Base-by-base conservation (phyloP, 78 protist species). In the Dictyostelium firmibasis region DNA sequence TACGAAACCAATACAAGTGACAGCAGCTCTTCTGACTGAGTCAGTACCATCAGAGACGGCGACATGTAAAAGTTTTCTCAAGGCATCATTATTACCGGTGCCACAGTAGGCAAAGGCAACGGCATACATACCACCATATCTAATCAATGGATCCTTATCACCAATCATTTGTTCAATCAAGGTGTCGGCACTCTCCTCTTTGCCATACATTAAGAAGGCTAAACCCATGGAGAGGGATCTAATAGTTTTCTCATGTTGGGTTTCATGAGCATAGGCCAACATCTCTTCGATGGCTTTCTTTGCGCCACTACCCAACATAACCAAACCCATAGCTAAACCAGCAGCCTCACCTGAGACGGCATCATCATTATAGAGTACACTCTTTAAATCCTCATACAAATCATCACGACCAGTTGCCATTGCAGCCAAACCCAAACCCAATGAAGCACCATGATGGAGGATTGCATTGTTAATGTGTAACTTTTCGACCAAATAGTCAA, bases 11-110 rank as follows among this genome's bases (percentile, higher is more conserved):
- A 99, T 91, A 33, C 96, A 83, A 3, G 97, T 98, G 35, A 98
- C 99, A 4, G 99, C 99, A 4, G 99, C 99, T 38, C 99, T 97
- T 44, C 99, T 96, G 36, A 99, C 99, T 53, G 99, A 99, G 83
- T 99, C 99, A 25, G 41, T 81, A 13, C 98, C 99, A 85, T 99
- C 99, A 44, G 97, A 84, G 5, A 99, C 99, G 31, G 99, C 99
- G n/a, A 98, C 92, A 82, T 98, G 98, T 7, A 99, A 97, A 23
- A 99, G 96, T 29, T 96, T 84, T 53, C 97, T 62, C 27, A 99
- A 72, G 18, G 99, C 99, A 47, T 41, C 62, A 86, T 97, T 96
- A 95, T 98, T 97, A 41, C 96, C 97, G 3, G 99, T 98, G 43
- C 99, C 99, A 69, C 97, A 91, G 97, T 98, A 99, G 11, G 99